Evolutionary conservation across 192 early-diverging fungal genomes (phyloP).

Genomic region (Irineochytrium annulatum): DNA sequence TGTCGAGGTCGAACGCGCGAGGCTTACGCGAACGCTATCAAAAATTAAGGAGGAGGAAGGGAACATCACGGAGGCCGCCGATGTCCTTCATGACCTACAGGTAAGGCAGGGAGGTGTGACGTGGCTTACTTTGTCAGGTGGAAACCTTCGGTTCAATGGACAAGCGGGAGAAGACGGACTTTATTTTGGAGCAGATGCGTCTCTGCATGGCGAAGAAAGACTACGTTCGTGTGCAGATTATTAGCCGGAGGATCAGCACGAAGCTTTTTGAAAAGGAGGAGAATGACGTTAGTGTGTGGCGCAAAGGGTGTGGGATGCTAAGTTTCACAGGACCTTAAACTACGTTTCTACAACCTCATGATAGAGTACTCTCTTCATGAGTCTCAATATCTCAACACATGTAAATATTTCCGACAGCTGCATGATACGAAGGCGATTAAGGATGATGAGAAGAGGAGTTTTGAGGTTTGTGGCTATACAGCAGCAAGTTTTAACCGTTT

Average conservation of each 20-base stretch:
- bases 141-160: slow-evolving; percentile 99
- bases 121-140: slow-evolving; percentile 48
- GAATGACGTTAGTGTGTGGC: slow-evolving; percentile 61
- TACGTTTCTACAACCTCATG: slow-evolving; percentile 96
- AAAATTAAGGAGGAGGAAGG: slow-evolving; percentile 90
- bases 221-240: slow-evolving; percentile 86
- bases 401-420: slow-evolving; percentile 89
- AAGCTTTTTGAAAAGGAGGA: slow-evolving; percentile 86
- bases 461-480: slow-evolving; percentile 49
- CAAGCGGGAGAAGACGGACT: slow-evolving; percentile 97
- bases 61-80: slow-evolving; percentile 84
- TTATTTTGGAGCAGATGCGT: slow-evolving; percentile 98
- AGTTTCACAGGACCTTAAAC: slow-evolving; percentile 73
- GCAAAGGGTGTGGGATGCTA: background rate
- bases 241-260: slow-evolving; percentile 91
- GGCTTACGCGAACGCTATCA: slow-evolving; percentile 84
- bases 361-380: slow-evolving; percentile 91
- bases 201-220: slow-evolving; percentile 90
- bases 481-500: background rate
- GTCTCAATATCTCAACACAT: slow-evolving; percentile 80
- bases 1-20: slow-evolving; percentile 97
- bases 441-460: slow-evolving; percentile 73
- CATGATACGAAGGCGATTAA: slow-evolving; percentile 81
- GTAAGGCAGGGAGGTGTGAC: slow-evolving; percentile 25
- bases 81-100: slow-evolving; percentile 94